These are phyloP conservation scores for Acorus calamus DNA, from an alignment of 106 monocot genomes.

Conservation along the genomic window DNA sequence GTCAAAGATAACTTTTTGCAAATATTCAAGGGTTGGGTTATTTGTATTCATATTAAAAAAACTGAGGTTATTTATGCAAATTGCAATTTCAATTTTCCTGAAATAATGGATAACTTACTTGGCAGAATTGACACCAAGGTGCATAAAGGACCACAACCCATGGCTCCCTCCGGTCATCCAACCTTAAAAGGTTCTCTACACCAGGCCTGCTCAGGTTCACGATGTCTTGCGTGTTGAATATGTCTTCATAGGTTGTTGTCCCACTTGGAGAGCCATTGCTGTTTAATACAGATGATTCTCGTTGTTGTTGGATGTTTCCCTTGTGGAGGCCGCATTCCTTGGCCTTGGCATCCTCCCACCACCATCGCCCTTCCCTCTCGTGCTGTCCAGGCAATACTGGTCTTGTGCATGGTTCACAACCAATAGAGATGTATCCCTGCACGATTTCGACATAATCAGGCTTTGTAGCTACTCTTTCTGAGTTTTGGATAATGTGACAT, in stretches of 20 bases:
- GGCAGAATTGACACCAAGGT: slow-evolving; percentile 94
- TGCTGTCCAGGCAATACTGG: slow-evolving; percentile 91
- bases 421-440: slow-evolving; percentile 86
- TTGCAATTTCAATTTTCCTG: no score
- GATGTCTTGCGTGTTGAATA: slow-evolving; percentile 43
- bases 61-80: no score
- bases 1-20: no score
- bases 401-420: slow-evolving; percentile 94
- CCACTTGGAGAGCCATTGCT: slow-evolving; percentile 16
- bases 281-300: slow-evolving; percentile 5
- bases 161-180: slow-evolving; percentile 61
- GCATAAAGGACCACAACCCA: slow-evolving; percentile 95
- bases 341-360: slow-evolving; percentile 98
- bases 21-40: no score
- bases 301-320: slow-evolving; percentile 56
- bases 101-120: slow-evolving; percentile 18
- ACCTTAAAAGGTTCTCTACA: slow-evolving; percentile 62
- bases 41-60: no score
- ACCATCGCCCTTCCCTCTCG: slow-evolving; percentile 98
- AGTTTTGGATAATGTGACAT: no score
- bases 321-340: slow-evolving; percentile 98
- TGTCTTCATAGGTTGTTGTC: slow-evolving; percentile 22
- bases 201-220: slow-evolving; percentile 65
- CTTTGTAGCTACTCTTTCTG: no score
- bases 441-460: no score